A percentile compares a stretch with the other conserved stretches of the same genome.
Evolutionary conservation across 2,329 filamentous ascomycete species (phyloP).

Genomic region (Xenosphaeropsis pyriputrescens): DNA sequence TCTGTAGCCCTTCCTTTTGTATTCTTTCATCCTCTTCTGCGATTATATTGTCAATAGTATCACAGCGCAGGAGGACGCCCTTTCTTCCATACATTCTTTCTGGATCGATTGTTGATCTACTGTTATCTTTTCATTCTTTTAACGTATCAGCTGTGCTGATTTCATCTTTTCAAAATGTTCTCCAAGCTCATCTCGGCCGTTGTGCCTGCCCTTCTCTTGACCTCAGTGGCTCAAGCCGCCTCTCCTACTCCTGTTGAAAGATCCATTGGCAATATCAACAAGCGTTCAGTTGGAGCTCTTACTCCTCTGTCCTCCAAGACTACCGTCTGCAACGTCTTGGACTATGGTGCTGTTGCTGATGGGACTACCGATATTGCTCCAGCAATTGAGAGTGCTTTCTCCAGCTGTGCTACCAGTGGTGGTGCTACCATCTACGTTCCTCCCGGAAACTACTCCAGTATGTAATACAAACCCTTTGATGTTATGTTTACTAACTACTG

Average conservation of each 20-base stretch:
- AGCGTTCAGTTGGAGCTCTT: neutral
- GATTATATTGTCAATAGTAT: neutral
- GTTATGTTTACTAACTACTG: neutral
- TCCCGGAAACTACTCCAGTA: conserved; percentile 1
- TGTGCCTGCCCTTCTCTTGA: neutral
- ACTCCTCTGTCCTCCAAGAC: neutral
- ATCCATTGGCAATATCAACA: neutral
- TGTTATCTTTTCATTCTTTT: neutral
- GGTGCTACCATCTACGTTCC: conserved; percentile 9
- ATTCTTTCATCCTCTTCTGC: neutral
- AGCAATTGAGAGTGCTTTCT: conserved; percentile 23
- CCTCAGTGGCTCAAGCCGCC: neutral
- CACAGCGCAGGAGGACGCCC: neutral
- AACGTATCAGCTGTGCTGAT: neutral
- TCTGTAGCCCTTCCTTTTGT: neutral
- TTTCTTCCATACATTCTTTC: neutral
- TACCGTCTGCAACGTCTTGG: conserved; percentile 24
- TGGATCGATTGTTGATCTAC: neutral
- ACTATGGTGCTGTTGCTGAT: conserved; percentile 26
- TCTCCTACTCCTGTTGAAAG: too few species aligned
- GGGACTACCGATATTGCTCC: conserved; percentile 26
- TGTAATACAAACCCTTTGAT: neutral
- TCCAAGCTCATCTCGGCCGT: neutral
- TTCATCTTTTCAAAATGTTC: conserved; percentile 1
- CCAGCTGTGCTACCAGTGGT: conserved; percentile 24